These are phyloP conservation scores for Eucalyptus marginata DNA, from an alignment of 345 rosid species.

Conservation along the genomic window DNA sequence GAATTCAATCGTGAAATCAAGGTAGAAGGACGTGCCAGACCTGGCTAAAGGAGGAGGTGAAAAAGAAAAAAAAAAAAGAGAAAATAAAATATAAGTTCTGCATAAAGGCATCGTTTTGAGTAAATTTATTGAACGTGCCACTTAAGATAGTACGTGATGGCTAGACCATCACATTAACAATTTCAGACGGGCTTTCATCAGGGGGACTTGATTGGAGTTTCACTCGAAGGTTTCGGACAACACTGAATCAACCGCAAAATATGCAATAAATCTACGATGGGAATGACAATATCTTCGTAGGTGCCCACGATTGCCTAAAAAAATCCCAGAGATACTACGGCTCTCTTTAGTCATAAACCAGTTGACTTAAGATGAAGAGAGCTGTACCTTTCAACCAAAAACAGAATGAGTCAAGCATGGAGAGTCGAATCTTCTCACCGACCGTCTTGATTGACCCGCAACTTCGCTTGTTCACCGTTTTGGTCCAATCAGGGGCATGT, in stretches of 20 bases:
- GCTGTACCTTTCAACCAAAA: no score
- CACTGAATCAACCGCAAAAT: not conserved
- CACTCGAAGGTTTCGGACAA: not conserved
- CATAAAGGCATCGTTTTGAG: not conserved
- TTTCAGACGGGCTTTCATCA: accelerated
- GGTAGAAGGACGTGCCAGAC: not conserved
- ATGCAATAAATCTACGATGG: no score
- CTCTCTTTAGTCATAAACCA: not conserved
- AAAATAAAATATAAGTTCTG: accelerated
- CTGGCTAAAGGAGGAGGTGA: not conserved
- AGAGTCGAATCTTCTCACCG: not conserved
- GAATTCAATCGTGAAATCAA: not conserved
- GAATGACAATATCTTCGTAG: not conserved
- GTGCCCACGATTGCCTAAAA: not conserved
- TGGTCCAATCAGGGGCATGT: not conserved
- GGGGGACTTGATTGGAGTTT: not conserved
- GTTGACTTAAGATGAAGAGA: no score
- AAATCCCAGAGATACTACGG: not conserved
- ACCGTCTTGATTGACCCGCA: not conserved
- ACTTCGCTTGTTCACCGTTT: not conserved
- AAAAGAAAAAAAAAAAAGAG: not conserved
- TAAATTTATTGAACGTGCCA: not conserved
- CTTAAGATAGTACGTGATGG: not conserved
- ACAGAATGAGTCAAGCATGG: not conserved
- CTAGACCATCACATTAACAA: not conserved